phyloP scores from a whole-genome alignment of 495 filamentous ascomycete genomes.

The Thermothielavioides terrestris region DNA sequence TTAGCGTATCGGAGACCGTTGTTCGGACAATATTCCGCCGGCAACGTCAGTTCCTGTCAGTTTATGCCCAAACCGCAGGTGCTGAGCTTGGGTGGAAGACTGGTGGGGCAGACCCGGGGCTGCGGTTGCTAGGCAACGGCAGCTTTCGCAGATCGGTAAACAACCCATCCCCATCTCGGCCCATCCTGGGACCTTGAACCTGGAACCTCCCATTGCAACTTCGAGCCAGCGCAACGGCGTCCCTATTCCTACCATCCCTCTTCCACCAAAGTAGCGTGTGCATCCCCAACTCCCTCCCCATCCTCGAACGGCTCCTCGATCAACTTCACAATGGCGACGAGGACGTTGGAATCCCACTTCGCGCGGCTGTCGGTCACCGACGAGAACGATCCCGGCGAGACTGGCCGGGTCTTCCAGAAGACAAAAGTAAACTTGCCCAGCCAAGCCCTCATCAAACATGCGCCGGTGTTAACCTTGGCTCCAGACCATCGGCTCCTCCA shows the following conservation, averaged over 20 bases:
- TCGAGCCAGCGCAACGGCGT: neutral
- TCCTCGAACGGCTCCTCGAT: neutral
- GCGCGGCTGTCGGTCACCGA: conserved; percentile 76
- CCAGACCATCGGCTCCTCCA: conserved; percentile 45
- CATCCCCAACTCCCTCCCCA: neutral
- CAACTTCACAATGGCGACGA: conserved; percentile 36
- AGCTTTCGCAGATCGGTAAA: neutral
- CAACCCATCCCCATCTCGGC: neutral
- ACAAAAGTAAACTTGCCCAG: conserved; percentile 53
- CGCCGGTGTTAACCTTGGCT: conserved; percentile 25
- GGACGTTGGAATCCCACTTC: conserved; percentile 64
- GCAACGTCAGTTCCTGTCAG: too few relatives aligned
- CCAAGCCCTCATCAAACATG: neutral
- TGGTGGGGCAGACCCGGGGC: neutral
- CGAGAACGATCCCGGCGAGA: conserved; percentile 56
- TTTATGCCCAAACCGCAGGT: too few relatives aligned
- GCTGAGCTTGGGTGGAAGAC: neutral
- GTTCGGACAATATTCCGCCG: too few relatives aligned
- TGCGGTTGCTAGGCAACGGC: conserved; percentile 22
- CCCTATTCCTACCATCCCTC: neutral
- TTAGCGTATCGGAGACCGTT: too few relatives aligned
- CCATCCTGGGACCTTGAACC: conserved; percentile 9
- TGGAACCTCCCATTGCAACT: conserved; percentile 1
- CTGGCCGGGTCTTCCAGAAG: conserved; percentile 48
- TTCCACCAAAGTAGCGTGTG: too few relatives aligned